Evolutionary conservation across 2,329 filamentous ascomycete genomes (phyloP), one percentile per base, ranked within the genome.

Genomic region (Xylaria sp.): DNA sequence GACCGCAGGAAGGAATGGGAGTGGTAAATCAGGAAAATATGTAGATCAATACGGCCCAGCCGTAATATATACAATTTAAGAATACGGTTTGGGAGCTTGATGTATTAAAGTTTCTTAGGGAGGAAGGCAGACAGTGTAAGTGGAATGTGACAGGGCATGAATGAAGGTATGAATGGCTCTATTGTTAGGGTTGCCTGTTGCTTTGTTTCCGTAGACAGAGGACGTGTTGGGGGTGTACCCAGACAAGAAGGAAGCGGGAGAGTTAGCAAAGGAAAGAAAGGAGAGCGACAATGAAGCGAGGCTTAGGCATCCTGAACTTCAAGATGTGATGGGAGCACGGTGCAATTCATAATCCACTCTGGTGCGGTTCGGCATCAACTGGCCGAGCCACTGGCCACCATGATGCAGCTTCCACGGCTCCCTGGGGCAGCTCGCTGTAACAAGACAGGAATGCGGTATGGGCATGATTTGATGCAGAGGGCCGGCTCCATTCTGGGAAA

Each of bases 381-480:
- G 52, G 28, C 69, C 69, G 69, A 71, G 44, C 59, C 50, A 59
- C 37, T 56, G 52, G 46, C 50, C 60, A 57, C 37, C 51, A 68
- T 61, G 32, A 57, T 54, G 60, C 51, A 52, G 48, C n/a, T 18
- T 60, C 48, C 48, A 37, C 25, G 28, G 51, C 25, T 37, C 20
- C 13, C 25, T 32, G 5, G 12, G 25, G 25, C 9, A 18, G 52
- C 18, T 20, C 50, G 9, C 34, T 66, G 63, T 28, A 52, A 37
- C 69, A 67, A 56, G 60, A n/a, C 44, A 60, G 44, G 50, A 51
- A 55, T 66, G 63, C 56, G 65, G 57, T 23, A 46, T 44, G 58
- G 37, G 13, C 9, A 61, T 69, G 69, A 71, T 71, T 71, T 65
- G 69, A 63, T 46, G 41, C 39, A 12, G 41, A 48, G 28, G 50